Evolutionary conservation across 2,329 filamentous ascomycete species (phyloP), one percentile per base, ranked within the genome.

Genomic region (Diaporthe eres): DNA sequence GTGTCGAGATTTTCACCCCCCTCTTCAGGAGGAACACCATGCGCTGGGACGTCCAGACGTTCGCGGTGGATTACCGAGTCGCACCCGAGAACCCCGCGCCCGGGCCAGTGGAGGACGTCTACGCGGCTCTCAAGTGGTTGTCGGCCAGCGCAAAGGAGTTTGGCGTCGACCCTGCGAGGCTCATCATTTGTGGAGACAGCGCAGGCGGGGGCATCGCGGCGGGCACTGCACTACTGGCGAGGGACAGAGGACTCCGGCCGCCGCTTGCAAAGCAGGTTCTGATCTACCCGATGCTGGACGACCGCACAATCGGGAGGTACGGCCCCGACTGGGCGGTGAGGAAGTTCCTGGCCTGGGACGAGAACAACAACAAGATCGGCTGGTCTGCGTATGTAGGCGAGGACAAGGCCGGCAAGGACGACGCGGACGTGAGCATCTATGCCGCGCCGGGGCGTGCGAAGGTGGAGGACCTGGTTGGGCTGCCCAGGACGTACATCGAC

Each of bases 71-170:
- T 65, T 88, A 89, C 77, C 80, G 87, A 0, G 82, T 88, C 15
- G 87, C 85, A 7, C 87, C 87, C 0, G 86, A 88, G 76, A 81
- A 86, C 74, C 82, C 81, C 44, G 87, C 86, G 72, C 87, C 87
- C 0, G 80, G 76, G 9, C 82, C 83, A 39, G 37, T 87, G 6
- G 78, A 86, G 71, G 87, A 88, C 77, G 19, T 47, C 28, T 72
- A 58, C 25, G 73, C 73, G 7, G 60, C 58, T n/a, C 53, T 75
- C 15, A 63, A 51, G 12, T 83, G 82, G 37, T 13, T 39, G 37
- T 39, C 37, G 37, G 77, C 85, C 10, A 57, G 70, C 78, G 68
- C 73, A 7, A 39, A 13, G 12, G 31, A 49, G 7, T 51, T 65
- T 22, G 70, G 31, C 8, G 42, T 74, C 28, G 71, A 71, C 42